Evolutionary conservation across 768 basidiomycete genomes (phyloP), one percentile per base, ranked within the genome.

Genomic region (Mycena galericulata): DNA sequence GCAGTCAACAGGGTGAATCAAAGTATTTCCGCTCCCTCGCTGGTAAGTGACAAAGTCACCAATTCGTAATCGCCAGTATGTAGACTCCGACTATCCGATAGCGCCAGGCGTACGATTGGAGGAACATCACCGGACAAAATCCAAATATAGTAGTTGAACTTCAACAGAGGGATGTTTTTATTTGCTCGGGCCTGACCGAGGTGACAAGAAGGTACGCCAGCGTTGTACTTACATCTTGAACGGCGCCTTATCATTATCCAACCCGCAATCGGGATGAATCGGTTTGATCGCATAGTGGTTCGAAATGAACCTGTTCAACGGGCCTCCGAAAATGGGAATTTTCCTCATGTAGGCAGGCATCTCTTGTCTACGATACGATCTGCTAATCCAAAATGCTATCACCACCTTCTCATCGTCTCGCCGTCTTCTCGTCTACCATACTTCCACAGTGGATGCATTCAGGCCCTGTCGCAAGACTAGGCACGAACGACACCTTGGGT

Each of bases 401-500:
- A 22, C 26, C 45, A 30, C 43, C 41, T 49, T 54, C 45, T 58
- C 17, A 55, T 61, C n/a, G n/a, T n/a, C n/a, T n/a, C n/a, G n/a
- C n/a, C n/a, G n/a, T n/a, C n/a, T n/a, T n/a, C n/a, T n/a, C 38
- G 20, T n/a, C 41, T 64, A 47, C 38, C 24, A 38, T 24, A 20
- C 47, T 61, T 62, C n/a, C 3, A 29, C 7, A 40, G 10, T 17
- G 49, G 47, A 40, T 55, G 40, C n/a, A 45, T 26, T 63, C 27
- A 68, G 29, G 30, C 40, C 47, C 49, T 54, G 34, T 41, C 22
- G 40, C 46, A 38, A 43, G 22, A 5, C 38, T 14, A 54, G 49
- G 22, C 1, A 41, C 56, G 36, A 18, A 40, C 15, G n/a, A 64
- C 49, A 38, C 67, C 62, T 53, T 58, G 58, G 26, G 15, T 29